phyloP scores from a whole-genome alignment of 108 stramenopile species.

The Nannochloropsis gaditana region DNA sequence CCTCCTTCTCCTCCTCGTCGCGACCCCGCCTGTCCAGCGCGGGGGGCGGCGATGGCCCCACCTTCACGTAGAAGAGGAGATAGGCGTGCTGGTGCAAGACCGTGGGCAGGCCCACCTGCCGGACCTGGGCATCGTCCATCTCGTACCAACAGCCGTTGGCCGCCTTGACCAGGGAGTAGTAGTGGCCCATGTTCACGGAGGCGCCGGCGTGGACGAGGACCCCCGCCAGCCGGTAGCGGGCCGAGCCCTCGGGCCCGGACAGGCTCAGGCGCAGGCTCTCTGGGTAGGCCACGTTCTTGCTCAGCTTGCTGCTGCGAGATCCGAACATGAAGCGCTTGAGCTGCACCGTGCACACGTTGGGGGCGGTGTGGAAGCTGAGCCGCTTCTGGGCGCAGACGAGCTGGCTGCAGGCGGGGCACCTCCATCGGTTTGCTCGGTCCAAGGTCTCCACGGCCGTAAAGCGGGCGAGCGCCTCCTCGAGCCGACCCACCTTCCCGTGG shows the following conservation, averaged over 20 bases:
- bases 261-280: constrained; percentile 29
- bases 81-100: constrained; percentile 42
- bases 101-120: constrained; percentile 25
- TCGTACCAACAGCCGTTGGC: constrained; percentile 50
- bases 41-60: background rate
- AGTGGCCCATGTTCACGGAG: constrained; percentile 49
- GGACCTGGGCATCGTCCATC: constrained; percentile 54
- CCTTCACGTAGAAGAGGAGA: constrained; percentile 41
- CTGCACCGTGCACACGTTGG: constrained; percentile 81
- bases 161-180: constrained; percentile 48
- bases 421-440: constrained; percentile 79
- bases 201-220: constrained; percentile 52
- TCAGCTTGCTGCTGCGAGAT: constrained; percentile 50
- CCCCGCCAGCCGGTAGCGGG: constrained; percentile 28
- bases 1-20: background rate
- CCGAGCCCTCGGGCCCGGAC: background rate
- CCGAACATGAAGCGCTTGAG: constrained; percentile 85
- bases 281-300: constrained; percentile 30
- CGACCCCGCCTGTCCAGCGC: background rate
- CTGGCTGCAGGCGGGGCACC: constrained; percentile 75
- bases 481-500: constrained; percentile 59
- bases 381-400: constrained; percentile 47
- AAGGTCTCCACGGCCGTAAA: constrained; percentile 76
- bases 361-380: constrained; percentile 55
- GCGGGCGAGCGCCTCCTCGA: constrained; percentile 65